phyloP scores from a whole-genome alignment of 2,329 filamentous ascomycete species.

The Nemania sp. region DNA sequence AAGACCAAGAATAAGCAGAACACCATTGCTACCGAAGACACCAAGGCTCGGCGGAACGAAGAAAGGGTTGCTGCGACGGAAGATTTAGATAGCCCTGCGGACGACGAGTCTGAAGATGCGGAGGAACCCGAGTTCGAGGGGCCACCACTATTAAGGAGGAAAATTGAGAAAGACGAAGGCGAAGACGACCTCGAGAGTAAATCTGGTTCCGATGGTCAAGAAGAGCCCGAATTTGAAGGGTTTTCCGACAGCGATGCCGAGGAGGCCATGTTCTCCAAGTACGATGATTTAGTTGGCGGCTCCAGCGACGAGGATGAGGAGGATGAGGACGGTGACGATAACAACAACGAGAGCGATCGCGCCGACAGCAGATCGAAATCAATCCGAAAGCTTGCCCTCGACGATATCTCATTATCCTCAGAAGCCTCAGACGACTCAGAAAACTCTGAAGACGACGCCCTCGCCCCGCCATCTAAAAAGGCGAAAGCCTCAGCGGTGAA shows the following conservation, averaged over 20 bases:
- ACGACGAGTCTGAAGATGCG: conserved; percentile 31
- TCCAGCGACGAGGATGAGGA: conserved; percentile 48
- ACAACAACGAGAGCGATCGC: conserved; percentile 37
- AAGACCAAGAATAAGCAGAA: conserved; percentile 39
- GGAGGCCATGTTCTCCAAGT: conserved; percentile 48
- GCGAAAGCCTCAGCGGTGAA: conserved; percentile 33
- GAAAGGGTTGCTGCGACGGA: conserved; percentile 25
- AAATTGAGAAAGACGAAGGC: conserved; percentile 43
- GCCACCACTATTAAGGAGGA: conserved; percentile 37
- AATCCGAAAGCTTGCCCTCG: conserved; percentile 26
- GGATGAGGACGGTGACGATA: conserved; percentile 37
- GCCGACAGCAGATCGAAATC: conserved; percentile 32
- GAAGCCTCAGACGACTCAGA: conserved; percentile 36
- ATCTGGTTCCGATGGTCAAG: conserved; percentile 28
- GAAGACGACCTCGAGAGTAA: conserved; percentile 34
- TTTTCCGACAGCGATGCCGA: conserved; percentile 38
- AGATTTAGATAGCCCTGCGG: conserved; percentile 21
- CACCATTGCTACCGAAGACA: conserved; percentile 16
- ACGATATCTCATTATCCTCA: conserved; percentile 35
- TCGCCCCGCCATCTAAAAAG: conserved; percentile 39
- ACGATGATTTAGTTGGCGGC: conserved; percentile 50
- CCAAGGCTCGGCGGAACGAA: conserved; percentile 21
- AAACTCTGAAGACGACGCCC: conserved; percentile 35
- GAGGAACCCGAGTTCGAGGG: conserved; percentile 35
- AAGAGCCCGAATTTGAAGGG: conserved; percentile 31